Percentiles rank a stretch among this genome's conserved stretches.
Conservation (phyloP, 1,284 basidiomycete species). For the Lignosus rhinocerotis region DNA sequence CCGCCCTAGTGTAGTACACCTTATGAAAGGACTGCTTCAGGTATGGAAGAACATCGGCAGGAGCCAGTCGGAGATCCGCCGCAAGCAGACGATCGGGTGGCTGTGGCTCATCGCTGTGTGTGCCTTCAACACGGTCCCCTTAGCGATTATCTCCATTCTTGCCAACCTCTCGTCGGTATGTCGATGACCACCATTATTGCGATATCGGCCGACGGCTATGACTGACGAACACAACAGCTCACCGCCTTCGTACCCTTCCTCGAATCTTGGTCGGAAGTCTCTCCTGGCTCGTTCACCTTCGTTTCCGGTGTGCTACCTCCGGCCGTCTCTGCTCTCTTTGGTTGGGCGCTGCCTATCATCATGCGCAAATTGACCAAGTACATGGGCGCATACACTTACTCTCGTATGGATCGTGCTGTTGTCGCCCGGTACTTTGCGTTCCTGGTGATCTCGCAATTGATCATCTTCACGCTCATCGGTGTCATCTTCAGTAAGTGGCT, state of each 20-base stretch:
- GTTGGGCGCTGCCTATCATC: constrained; percentile 83
- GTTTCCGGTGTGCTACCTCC: constrained; percentile 90
- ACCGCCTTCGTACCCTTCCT: constrained; percentile 75
- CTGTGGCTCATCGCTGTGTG: constrained; percentile 74
- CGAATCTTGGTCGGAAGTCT: constrained; percentile 61
- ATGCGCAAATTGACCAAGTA: constrained; percentile 86
- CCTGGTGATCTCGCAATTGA: constrained; percentile 85
- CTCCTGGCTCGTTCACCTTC: constrained; percentile 66
- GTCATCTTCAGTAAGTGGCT: constrained; percentile 75
- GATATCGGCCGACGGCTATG: background rate
- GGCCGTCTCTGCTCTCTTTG: constrained; percentile 84
- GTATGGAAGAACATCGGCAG: constrained; percentile 89
- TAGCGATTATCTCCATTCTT: constrained; percentile 78
- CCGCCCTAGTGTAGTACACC: constrained; percentile 17
- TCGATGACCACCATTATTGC: constrained; percentile 13
- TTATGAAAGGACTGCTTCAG: constrained; percentile 37
- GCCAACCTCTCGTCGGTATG: constrained; percentile 76
- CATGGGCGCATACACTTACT: constrained; percentile 79
- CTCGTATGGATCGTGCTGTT: constrained; percentile 84
- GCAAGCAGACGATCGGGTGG: constrained; percentile 76
- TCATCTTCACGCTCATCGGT: constrained; percentile 91
- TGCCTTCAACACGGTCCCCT: constrained; percentile 90
- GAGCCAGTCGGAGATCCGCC: constrained; percentile 62
- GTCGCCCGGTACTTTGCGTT: constrained; percentile 91
- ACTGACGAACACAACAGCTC: constrained; percentile 39